These are phyloP conservation scores for Ambrosiella beaveri DNA, from an alignment of 2,329 filamentous ascomycete genomes.

Conservation along the genomic window DNA sequence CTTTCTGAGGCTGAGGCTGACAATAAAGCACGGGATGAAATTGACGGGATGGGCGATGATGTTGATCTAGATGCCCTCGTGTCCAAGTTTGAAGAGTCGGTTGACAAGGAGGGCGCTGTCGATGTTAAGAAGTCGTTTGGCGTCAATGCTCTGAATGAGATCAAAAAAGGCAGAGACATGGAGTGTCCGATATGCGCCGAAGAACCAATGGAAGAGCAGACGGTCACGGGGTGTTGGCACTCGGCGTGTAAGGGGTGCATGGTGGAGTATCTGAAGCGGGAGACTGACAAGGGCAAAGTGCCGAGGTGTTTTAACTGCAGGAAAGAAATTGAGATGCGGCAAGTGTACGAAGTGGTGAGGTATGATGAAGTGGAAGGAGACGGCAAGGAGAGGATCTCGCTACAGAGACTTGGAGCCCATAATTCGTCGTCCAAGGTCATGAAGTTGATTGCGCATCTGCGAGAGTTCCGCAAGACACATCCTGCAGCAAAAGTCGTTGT, in stretches of 20 bases:
- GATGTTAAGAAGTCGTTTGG: constrained; percentile 41
- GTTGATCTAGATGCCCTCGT: constrained; percentile 88
- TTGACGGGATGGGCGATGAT: constrained; percentile 72
- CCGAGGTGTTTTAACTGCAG: constrained; percentile 86
- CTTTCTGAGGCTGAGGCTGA: constrained; percentile 81
- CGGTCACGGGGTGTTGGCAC: constrained; percentile 94
- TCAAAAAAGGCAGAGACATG: constrained; percentile 70
- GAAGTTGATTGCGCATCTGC: constrained; percentile 59
- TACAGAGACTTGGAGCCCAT: constrained; percentile 42
- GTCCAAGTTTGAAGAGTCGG: constrained; percentile 58
- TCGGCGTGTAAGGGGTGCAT: constrained; percentile 89
- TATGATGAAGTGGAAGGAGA: constrained; percentile 44
- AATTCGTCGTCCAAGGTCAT: constrained; percentile 80
- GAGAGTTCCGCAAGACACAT: constrained; percentile 46
- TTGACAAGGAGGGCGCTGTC: constrained; percentile 40
- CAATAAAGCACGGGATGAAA: constrained; percentile 57
- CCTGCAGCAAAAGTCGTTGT: constrained; percentile 70
- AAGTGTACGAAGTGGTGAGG: constrained; percentile 82
- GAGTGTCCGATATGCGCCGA: constrained; percentile 93
- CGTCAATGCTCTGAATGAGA: constrained; percentile 74
- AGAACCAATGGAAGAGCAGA: constrained; percentile 87
- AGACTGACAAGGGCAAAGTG: constrained; percentile 55
- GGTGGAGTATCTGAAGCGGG: constrained; percentile 76
- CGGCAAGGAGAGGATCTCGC: constrained; percentile 28
- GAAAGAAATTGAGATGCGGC: constrained; percentile 60